A percentile compares a stretch with the other conserved stretches of the same genome.
phyloP scores from a whole-genome alignment of 805 yeast species.

The Candida silvatica region DNA sequence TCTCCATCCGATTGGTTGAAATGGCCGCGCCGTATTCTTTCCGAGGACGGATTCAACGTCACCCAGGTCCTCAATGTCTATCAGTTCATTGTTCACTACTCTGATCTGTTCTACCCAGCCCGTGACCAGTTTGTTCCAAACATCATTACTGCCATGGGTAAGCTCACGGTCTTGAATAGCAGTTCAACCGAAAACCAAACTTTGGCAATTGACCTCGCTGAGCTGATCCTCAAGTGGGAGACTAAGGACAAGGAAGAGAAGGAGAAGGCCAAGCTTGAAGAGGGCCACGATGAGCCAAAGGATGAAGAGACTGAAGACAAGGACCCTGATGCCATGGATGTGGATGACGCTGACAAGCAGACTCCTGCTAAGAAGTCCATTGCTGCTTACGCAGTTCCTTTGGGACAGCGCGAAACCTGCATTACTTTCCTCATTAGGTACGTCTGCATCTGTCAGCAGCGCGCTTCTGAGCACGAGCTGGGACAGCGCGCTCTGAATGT shows the following conservation, averaged over 20 bases:
- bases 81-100: conserved; percentile 80
- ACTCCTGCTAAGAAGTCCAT: conserved; percentile 1
- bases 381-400: conserved; percentile 50
- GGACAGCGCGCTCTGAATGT: conserved; percentile 79
- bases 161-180: conserved; percentile 68
- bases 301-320: neutral
- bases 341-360: neutral
- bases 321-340: conserved; percentile 5
- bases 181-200: conserved; percentile 76
- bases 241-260: conserved; percentile 16
- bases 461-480: conserved; percentile 75
- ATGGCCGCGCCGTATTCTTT: conserved; percentile 87
- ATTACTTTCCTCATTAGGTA: conserved; percentile 82
- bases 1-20: conserved; percentile 69
- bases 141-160: conserved; percentile 88
- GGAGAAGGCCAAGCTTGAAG: neutral
- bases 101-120: conserved; percentile 75
- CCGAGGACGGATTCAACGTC: conserved; percentile 84
- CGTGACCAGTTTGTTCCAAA: conserved; percentile 86
- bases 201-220: conserved; percentile 84
- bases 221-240: conserved; percentile 83
- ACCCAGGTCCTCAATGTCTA: conserved; percentile 81
- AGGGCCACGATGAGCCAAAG: conserved; percentile 2
- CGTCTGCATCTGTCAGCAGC: conserved; percentile 76
- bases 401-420: conserved; percentile 80